Base-by-base conservation (phyloP, 1,139 yeast species). In the Keqinozyma sinolaborantium region DNA sequence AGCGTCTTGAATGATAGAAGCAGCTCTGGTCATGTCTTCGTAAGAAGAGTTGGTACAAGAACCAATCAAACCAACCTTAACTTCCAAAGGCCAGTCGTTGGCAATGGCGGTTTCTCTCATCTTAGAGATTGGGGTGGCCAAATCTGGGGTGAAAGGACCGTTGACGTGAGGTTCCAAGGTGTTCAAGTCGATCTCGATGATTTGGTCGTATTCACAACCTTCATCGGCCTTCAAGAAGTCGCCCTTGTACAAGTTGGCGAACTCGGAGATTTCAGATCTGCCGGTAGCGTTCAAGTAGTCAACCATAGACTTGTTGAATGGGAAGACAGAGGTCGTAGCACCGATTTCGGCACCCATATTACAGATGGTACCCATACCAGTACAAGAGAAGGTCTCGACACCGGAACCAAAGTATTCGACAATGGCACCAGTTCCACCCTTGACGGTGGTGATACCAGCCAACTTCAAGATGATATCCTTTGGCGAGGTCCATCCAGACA, bases 291-390 rank as follows among this genome's bases (percentile, higher is more conserved):
- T 68, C 67, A 92, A 77, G 74, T 86, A 92, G 47, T 83, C 85
- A 60, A 70, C 80, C 95, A 87, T 87, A 45, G 95, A 81, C 51
- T 79, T 70, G 76, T 87, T 87, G 82, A 73, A 88, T 67, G 98
- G 98, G 95, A 92, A 92, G 46, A 85, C 90, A 34, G 97, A 92
- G 41, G 98, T 92, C 48, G 98, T 90, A 42, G 97, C 98, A 76
- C 98, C 98, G 52, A 90, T 87, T 73, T 90, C 98, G 50, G 98
- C 98, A 80, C 98, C 98, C 98, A 90, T 90, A 70, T 90, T 90
- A 81, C 98, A 90, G 70, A 90, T 92, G 56, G 98, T 90, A 66
- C 95, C 98, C 98, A 90, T 90, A 79, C 98, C 98, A 45, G 98
- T 90, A 73, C 96, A 88, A 31, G 96, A 86, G 70, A 92, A 85